Base-by-base conservation (phyloP, 148 eudicot species). In the Agrostemma githago region DNA sequence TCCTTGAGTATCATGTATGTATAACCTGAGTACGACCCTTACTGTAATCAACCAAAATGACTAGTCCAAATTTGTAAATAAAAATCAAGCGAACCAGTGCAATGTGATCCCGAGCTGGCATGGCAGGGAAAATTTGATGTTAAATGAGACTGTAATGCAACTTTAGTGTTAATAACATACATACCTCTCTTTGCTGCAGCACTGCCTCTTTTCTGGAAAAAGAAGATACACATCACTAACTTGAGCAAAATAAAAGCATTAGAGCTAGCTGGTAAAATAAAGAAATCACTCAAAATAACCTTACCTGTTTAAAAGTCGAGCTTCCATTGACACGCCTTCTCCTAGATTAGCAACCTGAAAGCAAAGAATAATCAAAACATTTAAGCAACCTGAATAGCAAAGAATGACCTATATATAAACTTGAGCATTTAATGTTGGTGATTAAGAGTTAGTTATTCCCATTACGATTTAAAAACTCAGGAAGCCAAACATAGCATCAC, bases 301-400 rank as follows among this genome's bases (percentile, higher is more conserved):
- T 86, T 88, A 83, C 98, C 95, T 91, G 92, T 85, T 88, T 72
- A 94, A 81, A 73, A 92, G 90, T 62, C 93, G 97, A 81, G 92
- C 92, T 85, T 94, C 98, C 77, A 94, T 70, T 56, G 98, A 89
- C 70, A 87, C 91, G 61, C 97, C 97, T 79, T 91, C 98, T 77
- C 98, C 97, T 78, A 92, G 88, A 82, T 72, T 82, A 67, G 96
- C 90, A 75, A 88, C 91, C 98, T 94, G 79, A 64, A 16, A 78
- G 70, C 10, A 70, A 76, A 67, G 54, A 57, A 73, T 58, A 26
- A 26, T 26, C 34, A 26, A 26, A 26, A 26, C 34, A 4, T 59
- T 2, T n/a, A 7, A 19, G 6, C 9, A 59, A 19, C 19, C 62
- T 6, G 62, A 59, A 5, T 7, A 58, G 7, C 6, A 58, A 6